Conservation (phyloP, 2,329 filamentous ascomycete species). For the Pestalotiopsis sp. region DNA sequence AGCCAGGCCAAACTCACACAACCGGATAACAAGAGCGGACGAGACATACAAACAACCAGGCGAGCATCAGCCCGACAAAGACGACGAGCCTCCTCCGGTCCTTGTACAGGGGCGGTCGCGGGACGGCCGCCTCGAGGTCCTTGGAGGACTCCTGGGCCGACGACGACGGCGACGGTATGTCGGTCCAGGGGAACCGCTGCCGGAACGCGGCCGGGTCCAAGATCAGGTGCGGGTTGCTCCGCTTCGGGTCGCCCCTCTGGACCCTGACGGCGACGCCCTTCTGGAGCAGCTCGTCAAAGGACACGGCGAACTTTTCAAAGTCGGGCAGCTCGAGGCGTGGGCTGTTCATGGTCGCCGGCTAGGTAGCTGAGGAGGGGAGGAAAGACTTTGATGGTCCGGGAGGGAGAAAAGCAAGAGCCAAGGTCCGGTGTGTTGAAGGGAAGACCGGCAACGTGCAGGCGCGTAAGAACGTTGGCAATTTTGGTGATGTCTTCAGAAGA, state of each 20-base stretch:
- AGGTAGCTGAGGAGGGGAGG: neutral
- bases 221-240: neutral
- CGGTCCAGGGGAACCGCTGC: neutral
- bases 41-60: conserved; percentile 16
- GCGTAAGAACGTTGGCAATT: neutral
- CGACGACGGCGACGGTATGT: neutral
- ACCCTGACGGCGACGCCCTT: neutral
- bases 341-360: neutral
- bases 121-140: neutral
- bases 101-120: conserved; percentile 8
- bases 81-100: conserved; percentile 9
- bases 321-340: neutral
- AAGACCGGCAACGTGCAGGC: neutral
- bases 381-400: neutral
- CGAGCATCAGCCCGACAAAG: conserved; percentile 11
- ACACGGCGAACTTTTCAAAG: conserved; percentile 1
- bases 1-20: neutral
- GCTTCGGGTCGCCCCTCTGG: neutral
- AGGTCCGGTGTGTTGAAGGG: neutral
- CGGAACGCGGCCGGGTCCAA: neutral
- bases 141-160: neutral
- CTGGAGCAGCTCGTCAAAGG: neutral
- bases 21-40: neutral
- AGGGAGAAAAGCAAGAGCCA: neutral
- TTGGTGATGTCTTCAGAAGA: neutral